Percentiles rank a stretch among this genome's conserved stretches.
Evolutionary conservation across 2,329 filamentous ascomycete genomes (phyloP).

Genomic region (Fusarium foetens): DNA sequence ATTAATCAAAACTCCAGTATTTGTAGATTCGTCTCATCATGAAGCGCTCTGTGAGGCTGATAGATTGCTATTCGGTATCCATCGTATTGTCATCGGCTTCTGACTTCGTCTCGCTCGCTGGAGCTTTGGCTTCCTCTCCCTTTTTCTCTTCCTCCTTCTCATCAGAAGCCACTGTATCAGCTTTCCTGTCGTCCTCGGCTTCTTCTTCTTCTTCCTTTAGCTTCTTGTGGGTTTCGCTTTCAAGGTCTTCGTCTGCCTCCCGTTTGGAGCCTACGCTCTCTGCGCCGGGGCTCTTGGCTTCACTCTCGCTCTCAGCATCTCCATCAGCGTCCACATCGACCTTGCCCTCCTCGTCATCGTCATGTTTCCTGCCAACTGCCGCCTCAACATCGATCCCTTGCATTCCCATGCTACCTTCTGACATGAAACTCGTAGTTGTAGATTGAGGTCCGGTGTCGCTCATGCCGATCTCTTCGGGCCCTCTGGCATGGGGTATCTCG

Average conservation of each 20-base stretch:
- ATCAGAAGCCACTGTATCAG: conserved; percentile 16
- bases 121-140: conserved; percentile 12
- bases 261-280: conserved; percentile 61
- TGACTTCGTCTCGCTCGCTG: conserved; percentile 37
- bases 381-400: conserved; percentile 69
- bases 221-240: conserved; percentile 58
- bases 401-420: conserved; percentile 58
- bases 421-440: conserved; percentile 53
- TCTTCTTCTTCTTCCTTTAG: conserved; percentile 55
- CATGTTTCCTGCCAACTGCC: conserved; percentile 65
- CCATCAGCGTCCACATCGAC: conserved; percentile 31
- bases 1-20: background rate
- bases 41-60: background rate
- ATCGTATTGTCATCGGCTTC: conserved; percentile 39
- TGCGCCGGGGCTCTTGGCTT: conserved; percentile 44
- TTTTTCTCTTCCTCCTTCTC: conserved; percentile 1
- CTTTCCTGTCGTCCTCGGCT: conserved; percentile 53
- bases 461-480: conserved; percentile 85
- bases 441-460: conserved; percentile 84
- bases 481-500: conserved; percentile 81
- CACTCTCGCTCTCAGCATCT: conserved; percentile 42
- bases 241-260: conserved; percentile 62
- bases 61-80: conserved; percentile 40
- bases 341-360: conserved; percentile 42
- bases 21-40: conserved; percentile 22